Evolutionary conservation across 2,329 filamentous ascomycete species (phyloP).

Genomic region (Aureobasidium lini): DNA sequence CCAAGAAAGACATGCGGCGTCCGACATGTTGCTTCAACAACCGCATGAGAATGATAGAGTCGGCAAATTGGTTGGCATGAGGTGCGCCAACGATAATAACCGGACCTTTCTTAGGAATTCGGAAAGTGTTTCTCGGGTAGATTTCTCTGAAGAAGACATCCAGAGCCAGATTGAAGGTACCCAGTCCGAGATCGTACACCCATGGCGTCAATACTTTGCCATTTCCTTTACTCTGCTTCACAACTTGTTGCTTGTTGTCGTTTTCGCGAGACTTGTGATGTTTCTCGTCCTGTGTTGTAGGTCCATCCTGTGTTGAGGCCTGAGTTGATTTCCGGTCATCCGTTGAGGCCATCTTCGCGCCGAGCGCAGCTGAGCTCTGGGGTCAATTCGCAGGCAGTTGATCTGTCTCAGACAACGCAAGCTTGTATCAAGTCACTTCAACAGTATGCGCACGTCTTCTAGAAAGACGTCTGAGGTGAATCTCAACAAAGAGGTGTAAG

Average conservation of each 20-base stretch:
- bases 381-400: background rate
- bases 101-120: constrained; percentile 78
- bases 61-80: constrained; percentile 97
- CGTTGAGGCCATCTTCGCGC: constrained; percentile 3
- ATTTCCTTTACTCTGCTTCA: background rate
- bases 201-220: constrained; percentile 11
- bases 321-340: background rate
- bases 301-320: background rate
- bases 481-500: background rate
- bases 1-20: constrained; percentile 83
- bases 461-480: background rate
- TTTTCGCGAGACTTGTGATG: background rate
- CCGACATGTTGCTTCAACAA: constrained; percentile 79
- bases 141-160: constrained; percentile 98
- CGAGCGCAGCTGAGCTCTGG: background rate
- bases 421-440: background rate
- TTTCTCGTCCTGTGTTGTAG: background rate
- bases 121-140: constrained; percentile 90
- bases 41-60: constrained; percentile 87
- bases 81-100: constrained; percentile 94
- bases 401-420: background rate
- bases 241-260: background rate
- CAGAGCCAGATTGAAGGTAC: constrained; percentile 71
- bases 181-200: constrained; percentile 66
- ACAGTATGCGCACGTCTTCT: background rate